These are phyloP conservation scores for Penstemon barbatus DNA, from an alignment of 257 asterid genomes.

Conservation along the genomic window DNA sequence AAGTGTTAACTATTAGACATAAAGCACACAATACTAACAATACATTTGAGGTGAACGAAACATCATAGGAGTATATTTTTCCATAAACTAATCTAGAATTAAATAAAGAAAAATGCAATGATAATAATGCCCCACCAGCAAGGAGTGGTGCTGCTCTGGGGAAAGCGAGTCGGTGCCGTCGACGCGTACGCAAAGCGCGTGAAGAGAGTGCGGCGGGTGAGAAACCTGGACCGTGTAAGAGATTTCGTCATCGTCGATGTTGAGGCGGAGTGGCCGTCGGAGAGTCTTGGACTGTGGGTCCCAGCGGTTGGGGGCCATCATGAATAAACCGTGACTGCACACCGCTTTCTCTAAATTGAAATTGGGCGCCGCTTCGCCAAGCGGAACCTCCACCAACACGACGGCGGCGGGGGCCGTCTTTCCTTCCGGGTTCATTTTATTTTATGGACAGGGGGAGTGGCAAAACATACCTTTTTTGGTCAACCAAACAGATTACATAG, in stretches of 20 bases:
- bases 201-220: slow-evolving; percentile 47
- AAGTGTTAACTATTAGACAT: not conserved
- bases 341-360: slow-evolving; percentile 67
- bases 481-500: no score
- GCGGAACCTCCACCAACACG: slow-evolving; percentile 55
- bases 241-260: slow-evolving; percentile 41
- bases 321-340: slow-evolving; percentile 85
- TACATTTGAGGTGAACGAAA: not conserved
- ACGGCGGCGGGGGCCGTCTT: slow-evolving; percentile 34
- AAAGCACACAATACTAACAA: no score
- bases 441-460: no score
- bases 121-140: slow-evolving; percentile 43
- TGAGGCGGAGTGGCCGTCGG: slow-evolving; percentile 70
- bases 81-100: not conserved
- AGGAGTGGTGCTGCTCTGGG: slow-evolving; percentile 46
- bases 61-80: no score
- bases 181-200: slow-evolving; percentile 49
- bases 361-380: slow-evolving; percentile 43
- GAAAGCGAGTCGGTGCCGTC: slow-evolving; percentile 44
- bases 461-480: no score
- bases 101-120: not conserved
- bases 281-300: slow-evolving; percentile 72
- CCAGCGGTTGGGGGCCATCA: slow-evolving; percentile 95
- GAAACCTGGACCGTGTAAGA: slow-evolving; percentile 53
- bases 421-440: slow-evolving; percentile 35